Conservation (phyloP, 768 basidiomycete species). For the Fomitopsis serialis region DNA sequence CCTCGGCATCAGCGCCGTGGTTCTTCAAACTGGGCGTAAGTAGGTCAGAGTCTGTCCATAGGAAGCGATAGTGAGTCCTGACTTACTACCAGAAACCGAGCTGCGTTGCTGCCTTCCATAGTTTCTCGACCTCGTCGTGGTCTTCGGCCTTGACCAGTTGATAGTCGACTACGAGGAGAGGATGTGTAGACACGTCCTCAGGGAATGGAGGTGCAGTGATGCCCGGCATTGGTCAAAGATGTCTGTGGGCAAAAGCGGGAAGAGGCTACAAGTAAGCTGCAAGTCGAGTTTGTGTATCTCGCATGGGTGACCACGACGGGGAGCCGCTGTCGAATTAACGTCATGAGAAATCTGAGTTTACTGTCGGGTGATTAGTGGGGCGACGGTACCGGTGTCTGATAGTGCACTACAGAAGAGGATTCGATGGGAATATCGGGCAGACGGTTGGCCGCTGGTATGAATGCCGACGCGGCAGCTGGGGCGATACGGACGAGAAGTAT, state of each 20-base stretch:
- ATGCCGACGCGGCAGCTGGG: no score
- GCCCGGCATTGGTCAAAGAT: not conserved
- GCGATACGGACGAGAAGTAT: no score
- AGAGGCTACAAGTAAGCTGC: not conserved
- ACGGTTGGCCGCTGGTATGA: no score
- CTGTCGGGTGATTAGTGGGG: no score
- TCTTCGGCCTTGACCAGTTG: constrained; percentile 29
- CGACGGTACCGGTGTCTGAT: no score
- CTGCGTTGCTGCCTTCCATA: constrained; percentile 39
- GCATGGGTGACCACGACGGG: no score
- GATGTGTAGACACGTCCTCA: constrained; percentile 33
- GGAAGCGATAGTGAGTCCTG: not conserved
- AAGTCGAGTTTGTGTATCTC: no score
- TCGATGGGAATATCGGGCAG: no score
- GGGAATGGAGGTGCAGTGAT: constrained; percentile 35
- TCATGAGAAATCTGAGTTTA: no score
- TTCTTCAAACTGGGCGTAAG: constrained; percentile 32
- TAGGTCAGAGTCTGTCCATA: not conserved
- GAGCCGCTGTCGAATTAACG: no score
- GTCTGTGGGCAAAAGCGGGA: not conserved
- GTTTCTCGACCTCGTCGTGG: constrained; percentile 29
- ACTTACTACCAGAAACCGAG: constrained; percentile 50
- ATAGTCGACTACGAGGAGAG: constrained; percentile 40
- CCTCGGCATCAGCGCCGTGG: constrained; percentile 33
- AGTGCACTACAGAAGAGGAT: no score